A percentile compares a stretch with the other conserved stretches of the same genome.
These are phyloP conservation scores for Cicer chorassanicum DNA, from an alignment of 306 rosid species.

Conservation along the genomic window DNA sequence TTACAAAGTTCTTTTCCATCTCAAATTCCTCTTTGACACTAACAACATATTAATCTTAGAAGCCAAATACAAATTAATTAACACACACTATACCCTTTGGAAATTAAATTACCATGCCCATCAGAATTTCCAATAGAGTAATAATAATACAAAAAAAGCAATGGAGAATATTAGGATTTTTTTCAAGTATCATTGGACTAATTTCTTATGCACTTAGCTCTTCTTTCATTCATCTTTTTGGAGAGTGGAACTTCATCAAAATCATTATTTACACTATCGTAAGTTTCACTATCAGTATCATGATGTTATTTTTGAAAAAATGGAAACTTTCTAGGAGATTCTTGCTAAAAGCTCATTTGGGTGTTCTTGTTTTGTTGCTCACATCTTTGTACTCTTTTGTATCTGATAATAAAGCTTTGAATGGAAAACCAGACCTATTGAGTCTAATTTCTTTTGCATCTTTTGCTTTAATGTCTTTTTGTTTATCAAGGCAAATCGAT, in stretches of 20 bases:
- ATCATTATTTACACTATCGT: slow-evolving; percentile 22
- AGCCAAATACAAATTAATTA: not conserved
- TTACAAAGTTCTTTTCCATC: not conserved
- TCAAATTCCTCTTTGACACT: not conserved
- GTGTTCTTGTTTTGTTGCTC: slow-evolving; percentile 39
- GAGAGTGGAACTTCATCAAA: slow-evolving; percentile 45
- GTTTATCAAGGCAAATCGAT: slow-evolving; percentile 37
- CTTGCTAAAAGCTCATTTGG: slow-evolving; percentile 31
- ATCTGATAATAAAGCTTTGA: slow-evolving; percentile 27
- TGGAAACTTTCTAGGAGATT: slow-evolving; percentile 35
- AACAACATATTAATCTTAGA: not conserved
- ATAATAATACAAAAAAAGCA: slow-evolving; percentile 15
- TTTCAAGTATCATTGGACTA: slow-evolving; percentile 36
- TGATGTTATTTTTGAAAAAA: slow-evolving; percentile 34
- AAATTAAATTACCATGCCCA: not conserved
- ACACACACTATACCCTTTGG: not conserved
- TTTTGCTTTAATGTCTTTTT: slow-evolving; percentile 44
- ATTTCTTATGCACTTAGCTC: slow-evolving; percentile 38
- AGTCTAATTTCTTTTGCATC: slow-evolving; percentile 27
- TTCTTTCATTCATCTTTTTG: slow-evolving; percentile 43
- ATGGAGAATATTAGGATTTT: slow-evolving; percentile 41
- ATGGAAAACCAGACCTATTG: slow-evolving; percentile 39
- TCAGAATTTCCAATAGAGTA: slow-evolving; percentile 16
- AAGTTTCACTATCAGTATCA: slow-evolving; percentile 24
- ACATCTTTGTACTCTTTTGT: slow-evolving; percentile 41